Base-by-base conservation (phyloP, 106 monocot species). In the Dioscorea alata region DNA sequence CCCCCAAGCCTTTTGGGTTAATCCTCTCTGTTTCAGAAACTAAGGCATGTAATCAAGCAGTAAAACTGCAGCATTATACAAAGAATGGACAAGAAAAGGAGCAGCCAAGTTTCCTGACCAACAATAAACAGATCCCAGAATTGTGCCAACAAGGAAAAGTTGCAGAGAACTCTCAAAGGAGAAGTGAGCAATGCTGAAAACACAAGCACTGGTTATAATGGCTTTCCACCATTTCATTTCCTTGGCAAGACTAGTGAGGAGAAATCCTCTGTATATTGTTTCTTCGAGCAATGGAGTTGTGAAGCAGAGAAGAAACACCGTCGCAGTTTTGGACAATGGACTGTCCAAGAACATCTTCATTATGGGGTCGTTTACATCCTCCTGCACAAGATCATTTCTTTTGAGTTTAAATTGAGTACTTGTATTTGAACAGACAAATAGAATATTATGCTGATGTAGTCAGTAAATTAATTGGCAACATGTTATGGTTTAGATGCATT, bases 111-210 rank as follows among this genome's bases (percentile, higher is more conserved):
- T 84, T 33, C 84, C 88, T 57, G 78, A 77, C 88, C 88, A 84
- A 62, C 88, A 88, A 64, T 91, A 95, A 6, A 68, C 84, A 32
- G 80, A 85, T 14, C 91, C 95, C 65, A 91, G 83, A 78, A 95
- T 73, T 75, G 75, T 82, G 35, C 95, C 95, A 71, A 95, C 74
- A 4, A 88, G 33, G 71, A 91, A 91, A 22, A 95, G 75, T 62
- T 95, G 88, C 34, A 80, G 18, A 69, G 70, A 81, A 74, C 82
- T 88, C 48, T 80, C 81, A 62, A 32, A 23, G 28, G 88, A 88
- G 51, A 95, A 84, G 72, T 95, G 95, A 33, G 81, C 73, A 49
- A 74, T 1, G 59, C 83, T 80, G 77, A 91, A 95, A 63, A 84
- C 60, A 64, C 28, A 69, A 10, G 91, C 76, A 58, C 88, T 91